A percentile compares a stretch with the other conserved stretches of the same genome.
These are phyloP conservation scores for Xylariomycetidae sp. DNA, from an alignment of 2,329 filamentous ascomycete species.

Conservation along the genomic window DNA sequence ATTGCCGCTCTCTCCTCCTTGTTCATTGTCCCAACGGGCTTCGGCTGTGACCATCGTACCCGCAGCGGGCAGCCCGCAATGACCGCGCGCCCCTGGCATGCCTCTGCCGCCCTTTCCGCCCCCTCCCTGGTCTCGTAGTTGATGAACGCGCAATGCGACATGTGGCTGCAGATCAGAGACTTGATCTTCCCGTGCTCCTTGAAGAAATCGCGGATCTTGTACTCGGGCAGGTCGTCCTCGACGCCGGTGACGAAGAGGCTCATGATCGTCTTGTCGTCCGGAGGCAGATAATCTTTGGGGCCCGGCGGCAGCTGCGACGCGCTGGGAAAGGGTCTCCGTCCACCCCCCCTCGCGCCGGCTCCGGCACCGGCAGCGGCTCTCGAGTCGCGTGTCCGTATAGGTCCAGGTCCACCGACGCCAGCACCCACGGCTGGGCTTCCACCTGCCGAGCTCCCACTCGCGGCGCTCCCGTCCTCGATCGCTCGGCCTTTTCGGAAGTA, in stretches of 20 bases:
- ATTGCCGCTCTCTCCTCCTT: slow-evolving; percentile 78
- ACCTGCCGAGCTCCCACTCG: slow-evolving; percentile 30
- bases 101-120: slow-evolving; percentile 79
- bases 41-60: slow-evolving; percentile 89
- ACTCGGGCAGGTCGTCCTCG: slow-evolving; percentile 92
- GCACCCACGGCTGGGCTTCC: slow-evolving; percentile 50
- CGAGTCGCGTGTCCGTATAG: slow-evolving; percentile 70
- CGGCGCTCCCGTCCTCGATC: slow-evolving; percentile 54
- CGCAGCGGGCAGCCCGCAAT: slow-evolving; percentile 87
- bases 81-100: slow-evolving; percentile 82
- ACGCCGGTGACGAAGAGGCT: slow-evolving; percentile 93
- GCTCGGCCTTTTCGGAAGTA: slow-evolving; percentile 87
- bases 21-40: slow-evolving; percentile 87
- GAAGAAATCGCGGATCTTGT: slow-evolving; percentile 88
- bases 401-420: slow-evolving; percentile 62
- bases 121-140: slow-evolving; percentile 84
- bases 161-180: slow-evolving; percentile 91
- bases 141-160: slow-evolving; percentile 94
- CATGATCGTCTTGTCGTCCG: slow-evolving; percentile 78
- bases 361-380: slow-evolving; percentile 47
- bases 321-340: slow-evolving; percentile 60
- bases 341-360: slow-evolving; percentile 36
- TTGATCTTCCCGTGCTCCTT: slow-evolving; percentile 83
- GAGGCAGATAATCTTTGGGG: slow-evolving; percentile 81
- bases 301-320: slow-evolving; percentile 72